phyloP scores from a whole-genome alignment of 1,284 basidiomycete genomes.

The Puccinia sorghi region DNA sequence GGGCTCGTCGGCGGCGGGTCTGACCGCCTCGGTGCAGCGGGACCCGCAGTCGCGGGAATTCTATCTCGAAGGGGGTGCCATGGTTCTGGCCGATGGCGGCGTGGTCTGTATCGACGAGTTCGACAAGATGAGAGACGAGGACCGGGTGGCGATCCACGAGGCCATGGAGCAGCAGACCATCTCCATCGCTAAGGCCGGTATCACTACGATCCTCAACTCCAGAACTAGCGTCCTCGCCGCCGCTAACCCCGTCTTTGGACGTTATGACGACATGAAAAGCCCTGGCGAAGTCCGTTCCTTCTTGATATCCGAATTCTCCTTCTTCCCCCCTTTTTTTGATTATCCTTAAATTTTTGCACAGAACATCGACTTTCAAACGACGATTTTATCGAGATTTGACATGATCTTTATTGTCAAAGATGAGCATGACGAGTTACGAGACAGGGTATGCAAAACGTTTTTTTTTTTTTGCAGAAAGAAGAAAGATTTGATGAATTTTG shows the following conservation, averaged over 20 bases:
- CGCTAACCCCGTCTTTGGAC: slow-evolving; percentile 96
- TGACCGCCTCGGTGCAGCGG: slow-evolving; percentile 95
- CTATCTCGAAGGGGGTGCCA: slow-evolving; percentile 97
- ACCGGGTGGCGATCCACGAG: slow-evolving; percentile 87
- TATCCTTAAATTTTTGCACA: slow-evolving; percentile 56
- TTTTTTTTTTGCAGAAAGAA: neutral
- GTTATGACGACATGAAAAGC: slow-evolving; percentile 65
- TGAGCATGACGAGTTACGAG: slow-evolving; percentile 91
- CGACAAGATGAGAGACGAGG: slow-evolving; percentile 99
- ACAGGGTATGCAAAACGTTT: slow-evolving; percentile 66
- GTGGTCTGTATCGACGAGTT: slow-evolving; percentile 99
- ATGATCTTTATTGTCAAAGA: slow-evolving; percentile 99
- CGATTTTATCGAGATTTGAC: slow-evolving; percentile 96
- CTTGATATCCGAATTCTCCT: neutral
- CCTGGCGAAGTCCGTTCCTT: slow-evolving; percentile 76
- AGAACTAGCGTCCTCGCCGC: slow-evolving; percentile 94
- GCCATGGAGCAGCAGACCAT: slow-evolving; percentile 99
- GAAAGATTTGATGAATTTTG: neutral
- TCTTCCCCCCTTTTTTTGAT: neutral
- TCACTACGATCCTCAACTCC: slow-evolving; percentile 96
- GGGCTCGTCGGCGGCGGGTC: slow-evolving; percentile 93
- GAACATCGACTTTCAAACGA: slow-evolving; percentile 99
- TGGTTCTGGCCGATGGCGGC: slow-evolving; percentile 98
- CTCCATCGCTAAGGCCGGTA: slow-evolving; percentile 98
- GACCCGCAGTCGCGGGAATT: slow-evolving; percentile 92